Evolutionary conservation across 148 eudicot genomes (phyloP).

Genomic region (Simmondsia chinensis): DNA sequence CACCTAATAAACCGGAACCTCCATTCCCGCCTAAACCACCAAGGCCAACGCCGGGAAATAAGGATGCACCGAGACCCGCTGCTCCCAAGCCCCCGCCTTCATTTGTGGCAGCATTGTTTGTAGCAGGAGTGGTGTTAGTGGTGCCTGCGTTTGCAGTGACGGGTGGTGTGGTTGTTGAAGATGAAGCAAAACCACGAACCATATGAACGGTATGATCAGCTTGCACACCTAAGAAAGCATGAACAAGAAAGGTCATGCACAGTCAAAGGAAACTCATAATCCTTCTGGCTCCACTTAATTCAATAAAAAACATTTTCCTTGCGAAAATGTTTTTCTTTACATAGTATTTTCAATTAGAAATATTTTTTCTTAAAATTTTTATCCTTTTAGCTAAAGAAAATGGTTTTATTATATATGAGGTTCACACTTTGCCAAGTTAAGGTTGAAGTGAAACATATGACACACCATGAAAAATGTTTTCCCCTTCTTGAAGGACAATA

Average conservation of each 20-base stretch:
- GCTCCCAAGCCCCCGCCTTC: constrained; percentile 38
- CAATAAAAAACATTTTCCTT: no score
- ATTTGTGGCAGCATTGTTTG: constrained; percentile 22
- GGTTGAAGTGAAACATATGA: no score
- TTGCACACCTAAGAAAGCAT: constrained; percentile 43
- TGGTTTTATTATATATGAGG: no score
- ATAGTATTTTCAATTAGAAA: no score
- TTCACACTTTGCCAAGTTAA: no score
- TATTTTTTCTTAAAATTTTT: no score
- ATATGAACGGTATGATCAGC: constrained; percentile 79
- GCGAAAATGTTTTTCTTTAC: no score
- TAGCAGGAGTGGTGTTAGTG: constrained; percentile 27
- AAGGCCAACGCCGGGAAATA: constrained; percentile 66
- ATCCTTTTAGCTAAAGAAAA: no score
- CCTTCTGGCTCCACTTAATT: no score
- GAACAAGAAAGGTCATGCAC: neutral
- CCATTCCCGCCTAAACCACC: constrained; percentile 41
- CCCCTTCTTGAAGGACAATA: no score
- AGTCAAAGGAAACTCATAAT: no score
- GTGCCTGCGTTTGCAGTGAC: constrained; percentile 21
- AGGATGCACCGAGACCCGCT: constrained; percentile 54
- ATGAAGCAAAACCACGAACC: constrained; percentile 74
- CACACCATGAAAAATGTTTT: no score
- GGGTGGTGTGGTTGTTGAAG: constrained; percentile 31
- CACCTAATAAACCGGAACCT: constrained; percentile 60